phyloP scores from a whole-genome alignment of 2,329 filamentous ascomycete genomes.

The Aphanocladium album region DNA sequence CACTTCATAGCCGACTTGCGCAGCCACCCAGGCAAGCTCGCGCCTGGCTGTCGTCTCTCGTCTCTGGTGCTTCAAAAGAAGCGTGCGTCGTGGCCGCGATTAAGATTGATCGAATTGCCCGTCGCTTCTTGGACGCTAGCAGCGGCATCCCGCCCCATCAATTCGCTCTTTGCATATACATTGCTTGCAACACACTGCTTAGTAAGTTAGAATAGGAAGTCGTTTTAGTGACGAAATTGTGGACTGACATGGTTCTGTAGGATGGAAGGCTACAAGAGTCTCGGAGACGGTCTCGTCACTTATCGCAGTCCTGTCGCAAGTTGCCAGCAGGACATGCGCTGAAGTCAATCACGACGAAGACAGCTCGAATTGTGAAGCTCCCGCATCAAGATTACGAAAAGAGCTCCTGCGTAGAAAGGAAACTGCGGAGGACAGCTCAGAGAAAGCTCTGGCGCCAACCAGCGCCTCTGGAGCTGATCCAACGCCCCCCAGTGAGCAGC shows the following conservation, averaged over 20 bases:
- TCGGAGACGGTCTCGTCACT: slow-evolving; percentile 28
- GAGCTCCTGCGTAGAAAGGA: slow-evolving; percentile 18
- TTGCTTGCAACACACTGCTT: slow-evolving; percentile 28
- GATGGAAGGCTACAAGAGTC: slow-evolving; percentile 23
- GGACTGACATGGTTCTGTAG: neutral
- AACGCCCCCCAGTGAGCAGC: neutral
- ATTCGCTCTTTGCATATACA: slow-evolving; percentile 35
- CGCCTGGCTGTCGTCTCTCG: slow-evolving; percentile 25
- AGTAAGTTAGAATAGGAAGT: neutral
- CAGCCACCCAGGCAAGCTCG: slow-evolving; percentile 27
- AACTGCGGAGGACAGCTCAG: neutral
- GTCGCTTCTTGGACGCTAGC: slow-evolving; percentile 31
- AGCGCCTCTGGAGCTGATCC: neutral
- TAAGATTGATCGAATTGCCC: slow-evolving; percentile 33
- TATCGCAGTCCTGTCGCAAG: slow-evolving; percentile 28
- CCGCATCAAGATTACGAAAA: slow-evolving; percentile 31
- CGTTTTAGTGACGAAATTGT: neutral
- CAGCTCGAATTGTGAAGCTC: slow-evolving; percentile 17
- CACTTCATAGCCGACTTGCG: slow-evolving; percentile 37
- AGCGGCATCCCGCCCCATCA: slow-evolving; percentile 27
- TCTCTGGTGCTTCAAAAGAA: slow-evolving; percentile 34
- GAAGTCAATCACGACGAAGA: slow-evolving; percentile 19
- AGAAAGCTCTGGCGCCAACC: neutral
- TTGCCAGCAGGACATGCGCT: slow-evolving; percentile 32
- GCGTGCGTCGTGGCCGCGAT: slow-evolving; percentile 34